Percentiles rank a stretch among this genome's conserved stretches.
Evolutionary conservation across 1,139 yeast species (phyloP).

Genomic region (Geotrichum candidum): DNA sequence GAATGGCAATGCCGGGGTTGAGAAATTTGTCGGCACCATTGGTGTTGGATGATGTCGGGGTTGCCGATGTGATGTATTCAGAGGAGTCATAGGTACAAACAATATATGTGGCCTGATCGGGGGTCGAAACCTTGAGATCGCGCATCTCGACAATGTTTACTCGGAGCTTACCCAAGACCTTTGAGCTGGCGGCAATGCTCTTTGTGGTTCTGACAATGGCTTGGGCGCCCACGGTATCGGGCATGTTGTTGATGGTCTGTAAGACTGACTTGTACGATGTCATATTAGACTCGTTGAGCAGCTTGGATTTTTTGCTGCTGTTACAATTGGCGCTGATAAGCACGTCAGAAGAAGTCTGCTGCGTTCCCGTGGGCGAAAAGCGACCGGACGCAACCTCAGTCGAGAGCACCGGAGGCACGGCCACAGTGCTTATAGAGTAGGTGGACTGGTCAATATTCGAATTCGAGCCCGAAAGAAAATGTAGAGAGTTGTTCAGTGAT

Average conservation of each 20-base stretch:
- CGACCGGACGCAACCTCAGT: constrained; percentile 7
- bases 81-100: constrained; percentile 92
- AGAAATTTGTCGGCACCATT: neutral
- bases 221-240: neutral
- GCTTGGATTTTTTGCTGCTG: neutral
- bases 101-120: constrained; percentile 71
- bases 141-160: constrained; percentile 77
- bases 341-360: constrained; percentile 6
- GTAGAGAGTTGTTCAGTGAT: neutral
- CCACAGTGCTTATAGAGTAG: neutral
- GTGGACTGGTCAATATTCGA: neutral
- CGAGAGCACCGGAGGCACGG: neutral
- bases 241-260: neutral
- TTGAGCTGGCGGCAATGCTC: constrained; percentile 9
- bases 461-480: neutral
- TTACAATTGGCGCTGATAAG: constrained; percentile 1
- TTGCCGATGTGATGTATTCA: constrained; percentile 62
- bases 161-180: constrained; percentile 57
- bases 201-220: constrained; percentile 21
- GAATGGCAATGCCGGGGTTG: constrained; percentile 36
- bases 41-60: neutral
- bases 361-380: constrained; percentile 6
- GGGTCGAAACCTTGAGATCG: constrained; percentile 50
- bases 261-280: constrained; percentile 5
- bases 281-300: neutral